phyloP scores from a whole-genome alignment of 768 basidiomycete species.

The Inosperma sp. region DNA sequence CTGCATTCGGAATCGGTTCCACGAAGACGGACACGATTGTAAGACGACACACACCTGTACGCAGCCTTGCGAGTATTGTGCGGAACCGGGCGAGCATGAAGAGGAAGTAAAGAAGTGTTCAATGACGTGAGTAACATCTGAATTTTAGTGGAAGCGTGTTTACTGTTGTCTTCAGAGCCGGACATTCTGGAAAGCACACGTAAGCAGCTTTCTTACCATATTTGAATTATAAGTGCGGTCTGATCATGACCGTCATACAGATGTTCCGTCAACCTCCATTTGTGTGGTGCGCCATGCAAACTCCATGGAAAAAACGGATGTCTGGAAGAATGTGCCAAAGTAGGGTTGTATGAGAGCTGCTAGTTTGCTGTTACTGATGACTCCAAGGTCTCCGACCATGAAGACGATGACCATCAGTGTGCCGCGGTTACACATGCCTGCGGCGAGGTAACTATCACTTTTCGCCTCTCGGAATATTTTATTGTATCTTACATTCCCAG shows the following conservation, averaged over 20 bases:
- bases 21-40: conserved; percentile 47
- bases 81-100: conserved; percentile 27
- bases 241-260: conserved; percentile 27
- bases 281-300: conserved; percentile 51
- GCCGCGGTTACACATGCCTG: conserved; percentile 51
- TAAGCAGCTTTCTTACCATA: conserved; percentile 23
- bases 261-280: conserved; percentile 45
- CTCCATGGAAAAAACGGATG: conserved; percentile 48
- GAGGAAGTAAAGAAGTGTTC: conserved; percentile 37
- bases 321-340: conserved; percentile 48
- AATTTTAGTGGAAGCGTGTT: background rate
- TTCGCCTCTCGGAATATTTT: background rate
- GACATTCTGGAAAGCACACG: conserved; percentile 54
- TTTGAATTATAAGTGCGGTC: background rate
- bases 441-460: conserved; percentile 39
- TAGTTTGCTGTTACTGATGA: background rate
- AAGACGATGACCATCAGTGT: conserved; percentile 48
- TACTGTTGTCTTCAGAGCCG: conserved; percentile 39
- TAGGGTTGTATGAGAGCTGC: conserved; percentile 15
- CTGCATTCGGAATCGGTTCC: conserved; percentile 44
- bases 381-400: conserved; percentile 43
- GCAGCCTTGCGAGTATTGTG: conserved; percentile 39
- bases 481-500: conserved; percentile 26
- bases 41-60: conserved; percentile 45
- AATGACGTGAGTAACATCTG: conserved; percentile 37